These are phyloP conservation scores for Termitomyces sp. DNA, from an alignment of 768 basidiomycete genomes.

Conservation along the genomic window DNA sequence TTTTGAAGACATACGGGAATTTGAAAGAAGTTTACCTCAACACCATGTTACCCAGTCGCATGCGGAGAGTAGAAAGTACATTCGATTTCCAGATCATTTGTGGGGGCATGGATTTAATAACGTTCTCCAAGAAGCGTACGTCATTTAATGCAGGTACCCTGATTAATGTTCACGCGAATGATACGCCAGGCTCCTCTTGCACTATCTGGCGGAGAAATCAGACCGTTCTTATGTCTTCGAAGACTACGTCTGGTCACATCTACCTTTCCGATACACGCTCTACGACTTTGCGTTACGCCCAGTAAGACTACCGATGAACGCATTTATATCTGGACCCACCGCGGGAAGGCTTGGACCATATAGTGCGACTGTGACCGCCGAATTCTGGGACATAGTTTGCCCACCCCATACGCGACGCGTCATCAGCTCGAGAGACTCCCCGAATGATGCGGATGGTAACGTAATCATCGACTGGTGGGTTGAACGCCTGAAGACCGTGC, in stretches of 20 bases:
- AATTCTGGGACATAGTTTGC: constrained; percentile 46
- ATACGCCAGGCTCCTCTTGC: constrained; percentile 36
- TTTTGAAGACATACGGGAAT: constrained; percentile 16
- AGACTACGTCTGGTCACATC: constrained; percentile 55
- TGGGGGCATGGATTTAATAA: constrained; percentile 64
- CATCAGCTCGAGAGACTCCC: constrained; percentile 29
- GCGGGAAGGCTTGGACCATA: constrained; percentile 38
- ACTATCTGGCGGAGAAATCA: constrained; percentile 43
- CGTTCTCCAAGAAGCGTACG: constrained; percentile 52
- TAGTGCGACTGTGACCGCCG: constrained; percentile 36
- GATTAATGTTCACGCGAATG: neutral
- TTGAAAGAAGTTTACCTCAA: constrained; percentile 16
- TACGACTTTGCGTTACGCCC: constrained; percentile 50
- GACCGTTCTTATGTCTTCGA: constrained; percentile 58
- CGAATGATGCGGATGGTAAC: constrained; percentile 31
- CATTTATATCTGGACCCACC: constrained; percentile 51
- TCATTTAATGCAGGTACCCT: neutral
- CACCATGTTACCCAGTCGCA: constrained; percentile 12
- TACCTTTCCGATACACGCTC: constrained; percentile 46
- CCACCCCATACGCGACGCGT: constrained; percentile 26
- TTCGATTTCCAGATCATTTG: constrained; percentile 48
- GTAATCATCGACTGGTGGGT: constrained; percentile 48
- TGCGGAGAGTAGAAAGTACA: constrained; percentile 23
- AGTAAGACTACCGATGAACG: constrained; percentile 48
- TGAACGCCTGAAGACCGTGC: constrained; percentile 25